Conservation (phyloP, 2,329 filamentous ascomycete genomes). For the Microsporum ferrugineum region DNA sequence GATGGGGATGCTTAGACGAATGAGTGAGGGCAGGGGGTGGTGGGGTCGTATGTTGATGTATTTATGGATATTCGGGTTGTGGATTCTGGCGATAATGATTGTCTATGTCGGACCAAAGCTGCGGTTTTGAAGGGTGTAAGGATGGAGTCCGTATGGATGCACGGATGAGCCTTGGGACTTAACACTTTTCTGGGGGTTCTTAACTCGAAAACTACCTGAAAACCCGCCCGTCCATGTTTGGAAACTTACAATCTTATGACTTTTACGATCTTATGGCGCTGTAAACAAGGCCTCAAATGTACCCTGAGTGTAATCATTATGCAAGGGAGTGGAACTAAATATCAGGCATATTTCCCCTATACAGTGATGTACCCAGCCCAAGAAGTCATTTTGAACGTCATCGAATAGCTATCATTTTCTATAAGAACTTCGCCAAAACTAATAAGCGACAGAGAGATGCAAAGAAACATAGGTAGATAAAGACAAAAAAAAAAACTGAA, state of each 20-base stretch:
- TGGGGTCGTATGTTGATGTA: constrained; percentile 76
- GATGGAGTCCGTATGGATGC: no score
- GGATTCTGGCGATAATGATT: constrained; percentile 63
- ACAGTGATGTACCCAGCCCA: background rate
- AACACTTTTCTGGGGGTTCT: no score
- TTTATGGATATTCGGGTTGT: constrained; percentile 69
- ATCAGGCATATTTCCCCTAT: background rate
- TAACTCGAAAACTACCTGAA: no score
- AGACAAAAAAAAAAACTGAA: background rate
- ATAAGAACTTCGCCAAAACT: constrained; percentile 9
- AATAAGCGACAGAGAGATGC: background rate
- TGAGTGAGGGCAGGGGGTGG: constrained; percentile 84
- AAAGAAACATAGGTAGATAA: background rate
- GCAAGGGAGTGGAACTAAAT: no score
- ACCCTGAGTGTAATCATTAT: no score
- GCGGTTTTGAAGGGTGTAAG: constrained; percentile 50
- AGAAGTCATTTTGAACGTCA: background rate
- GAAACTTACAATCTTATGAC: no score
- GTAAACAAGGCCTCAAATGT: no score
- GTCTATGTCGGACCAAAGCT: constrained; percentile 83
- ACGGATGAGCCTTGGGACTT: background rate
- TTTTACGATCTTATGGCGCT: no score
- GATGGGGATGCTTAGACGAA: constrained; percentile 65
- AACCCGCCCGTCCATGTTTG: no score
- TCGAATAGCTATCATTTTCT: constrained; percentile 10